Evolutionary conservation across 768 basidiomycete genomes (phyloP).

Genomic region (Termitomyces sp.): DNA sequence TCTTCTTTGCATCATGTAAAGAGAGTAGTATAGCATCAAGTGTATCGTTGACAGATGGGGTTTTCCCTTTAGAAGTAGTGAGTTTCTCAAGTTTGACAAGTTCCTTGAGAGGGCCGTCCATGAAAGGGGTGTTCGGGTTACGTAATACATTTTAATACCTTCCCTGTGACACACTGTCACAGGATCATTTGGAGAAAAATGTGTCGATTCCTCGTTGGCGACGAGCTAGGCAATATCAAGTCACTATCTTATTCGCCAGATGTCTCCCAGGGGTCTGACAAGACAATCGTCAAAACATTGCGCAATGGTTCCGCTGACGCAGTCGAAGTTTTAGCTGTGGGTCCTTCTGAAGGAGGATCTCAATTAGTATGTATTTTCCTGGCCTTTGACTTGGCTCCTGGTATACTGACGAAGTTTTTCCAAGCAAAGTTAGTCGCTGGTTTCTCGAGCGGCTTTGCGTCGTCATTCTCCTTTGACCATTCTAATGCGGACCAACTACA

Average conservation of each 20-base stretch:
- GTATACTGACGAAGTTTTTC: constrained; percentile 9
- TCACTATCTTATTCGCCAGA: constrained; percentile 37
- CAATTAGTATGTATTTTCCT: constrained; percentile 31
- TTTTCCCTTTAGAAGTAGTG: constrained; percentile 48
- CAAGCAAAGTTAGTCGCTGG: constrained; percentile 64
- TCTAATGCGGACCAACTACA: constrained; percentile 30
- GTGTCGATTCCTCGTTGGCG: constrained; percentile 69
- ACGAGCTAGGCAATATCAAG: constrained; percentile 77
- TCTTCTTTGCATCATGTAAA: constrained; percentile 50
- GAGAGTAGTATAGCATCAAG: constrained; percentile 59
- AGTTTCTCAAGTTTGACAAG: constrained; percentile 70
- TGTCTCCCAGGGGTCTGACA: constrained; percentile 22
- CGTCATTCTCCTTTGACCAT: constrained; percentile 35
- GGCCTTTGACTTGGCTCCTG: not conserved
- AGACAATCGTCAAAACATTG: constrained; percentile 27
- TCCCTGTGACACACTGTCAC: not conserved
- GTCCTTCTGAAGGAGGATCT: constrained; percentile 17
- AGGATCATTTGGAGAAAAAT: constrained; percentile 25
- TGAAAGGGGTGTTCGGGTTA: constrained; percentile 19
- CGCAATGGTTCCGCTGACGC: constrained; percentile 25
- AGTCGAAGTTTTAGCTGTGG: constrained; percentile 25
- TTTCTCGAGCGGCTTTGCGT: constrained; percentile 52
- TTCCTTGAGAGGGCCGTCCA: constrained; percentile 78
- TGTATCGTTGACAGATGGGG: constrained; percentile 48
- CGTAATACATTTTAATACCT: constrained; percentile 2